Evolutionary conservation across 495 filamentous ascomycete species (phyloP), one percentile per base, ranked within the genome.

Genomic region (Tuber umbilicatum): DNA sequence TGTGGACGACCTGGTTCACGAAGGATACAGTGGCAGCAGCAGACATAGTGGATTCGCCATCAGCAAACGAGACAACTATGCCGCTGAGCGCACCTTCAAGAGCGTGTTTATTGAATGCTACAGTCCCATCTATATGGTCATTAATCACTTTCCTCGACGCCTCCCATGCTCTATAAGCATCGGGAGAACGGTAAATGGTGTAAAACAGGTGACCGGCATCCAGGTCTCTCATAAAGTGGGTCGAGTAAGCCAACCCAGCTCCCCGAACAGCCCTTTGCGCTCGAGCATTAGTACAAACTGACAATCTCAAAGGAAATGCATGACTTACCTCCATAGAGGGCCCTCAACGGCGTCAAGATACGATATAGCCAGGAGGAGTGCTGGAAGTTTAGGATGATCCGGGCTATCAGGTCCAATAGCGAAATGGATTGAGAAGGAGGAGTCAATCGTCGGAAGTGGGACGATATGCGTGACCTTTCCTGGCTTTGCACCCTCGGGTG

Each of bases 291-390:
- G 50, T 27, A 55, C n/a, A 55, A 37, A 38, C n/a, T 16, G 70
- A 72, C 23, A 38, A 16, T 27, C 23, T 35, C 43, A 43, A n/a
- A 69, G 45, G 43, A 55, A 70, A 38, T 50, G 23, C 16, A 38
- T 37, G 38, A 31, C 55, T 64, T 64, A 5, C 55, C 42, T 67
- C 94, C 94, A 98, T 37, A 99, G 88, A 7, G 95, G 96, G 2
- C 95, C 95, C 84, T 98, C 96, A 27, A 95, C 91, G 0, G 93
- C 90, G 77, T 97, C 94, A 75, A 99, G 91, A 83, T 97, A 98
- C 17, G 93, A 88, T 42, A 91, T 88, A 1, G 94, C 94, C 16
- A 98, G 93, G 77, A 97, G 87, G 69, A 95, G 85, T 2, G 96
- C 90, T 2, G 95, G 94, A 19, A 98, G 85, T 38, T 87, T 86